Percentiles rank a stretch among this genome's conserved stretches.
These are phyloP conservation scores for Alternaria rosae DNA, from an alignment of 2,329 filamentous ascomycete genomes.

Conservation along the genomic window DNA sequence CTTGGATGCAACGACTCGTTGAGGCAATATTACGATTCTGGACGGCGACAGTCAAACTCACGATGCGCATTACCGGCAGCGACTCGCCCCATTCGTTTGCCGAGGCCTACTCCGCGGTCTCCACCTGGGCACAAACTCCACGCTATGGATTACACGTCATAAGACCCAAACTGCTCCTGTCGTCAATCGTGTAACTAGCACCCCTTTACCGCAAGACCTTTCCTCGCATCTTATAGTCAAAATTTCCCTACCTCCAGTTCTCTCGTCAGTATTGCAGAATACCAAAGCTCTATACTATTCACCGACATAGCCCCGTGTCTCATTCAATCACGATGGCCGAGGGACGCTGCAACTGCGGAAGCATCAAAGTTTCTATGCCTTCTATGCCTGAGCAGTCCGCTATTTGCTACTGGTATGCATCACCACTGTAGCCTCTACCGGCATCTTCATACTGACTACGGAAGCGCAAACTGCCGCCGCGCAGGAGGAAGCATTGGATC, in stretches of 20 bases:
- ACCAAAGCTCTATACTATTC: not conserved
- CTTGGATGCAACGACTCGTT: not conserved
- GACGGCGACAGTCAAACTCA: not conserved
- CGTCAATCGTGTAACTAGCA: not conserved
- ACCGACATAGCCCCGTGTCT: not conserved
- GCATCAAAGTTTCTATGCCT: slow-evolving; percentile 36
- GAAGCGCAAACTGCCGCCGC: slow-evolving; percentile 42
- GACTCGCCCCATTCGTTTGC: not conserved
- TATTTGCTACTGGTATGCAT: slow-evolving; percentile 41
- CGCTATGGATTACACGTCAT: not conserved
- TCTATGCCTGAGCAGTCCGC: slow-evolving; percentile 27
- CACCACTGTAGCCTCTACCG: no score
- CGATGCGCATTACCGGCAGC: not conserved
- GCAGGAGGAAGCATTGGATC: slow-evolving; percentile 31
- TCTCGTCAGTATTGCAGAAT: not conserved
- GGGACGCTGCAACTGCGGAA: slow-evolving; percentile 43
- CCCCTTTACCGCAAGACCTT: not conserved
- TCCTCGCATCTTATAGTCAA: not conserved
- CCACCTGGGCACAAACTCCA: not conserved
- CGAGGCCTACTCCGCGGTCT: not conserved
- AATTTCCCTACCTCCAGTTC: not conserved
- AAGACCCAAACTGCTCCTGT: not conserved
- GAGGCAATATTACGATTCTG: not conserved
- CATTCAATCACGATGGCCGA: slow-evolving; percentile 24
- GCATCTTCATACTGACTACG: not conserved